Evolutionary conservation across 257 asterid species (phyloP).

Genomic region (Penstemon barbatus): DNA sequence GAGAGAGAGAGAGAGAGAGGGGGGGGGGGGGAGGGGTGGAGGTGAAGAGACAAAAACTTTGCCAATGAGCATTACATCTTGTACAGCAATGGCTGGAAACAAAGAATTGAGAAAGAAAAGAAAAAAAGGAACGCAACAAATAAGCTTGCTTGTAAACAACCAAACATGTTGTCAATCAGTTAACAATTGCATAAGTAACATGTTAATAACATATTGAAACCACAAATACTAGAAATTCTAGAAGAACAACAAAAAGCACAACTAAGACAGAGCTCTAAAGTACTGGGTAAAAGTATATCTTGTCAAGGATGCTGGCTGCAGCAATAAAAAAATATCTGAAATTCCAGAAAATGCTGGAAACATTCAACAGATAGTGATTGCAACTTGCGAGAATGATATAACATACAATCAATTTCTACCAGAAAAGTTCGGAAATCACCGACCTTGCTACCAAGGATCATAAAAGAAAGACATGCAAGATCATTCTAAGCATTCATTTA

Average conservation of each 20-base stretch:
- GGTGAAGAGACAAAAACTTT: too few relatives aligned
- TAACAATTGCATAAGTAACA: not conserved
- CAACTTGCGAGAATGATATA: not conserved
- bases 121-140: too few relatives aligned
- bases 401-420: not conserved
- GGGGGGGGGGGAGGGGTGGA: too few relatives aligned
- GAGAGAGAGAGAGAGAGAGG: too few relatives aligned
- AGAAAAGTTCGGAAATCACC: not conserved
- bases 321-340: not conserved
- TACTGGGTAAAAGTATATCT: constrained; percentile 2
- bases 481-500: not conserved
- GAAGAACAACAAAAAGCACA: too few relatives aligned
- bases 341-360: constrained; percentile 1
- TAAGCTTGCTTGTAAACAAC: not conserved
- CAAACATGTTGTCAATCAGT: not conserved
- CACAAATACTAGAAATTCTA: not conserved
- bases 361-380: not conserved
- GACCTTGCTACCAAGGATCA: not conserved
- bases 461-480: not conserved
- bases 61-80: too few relatives aligned
- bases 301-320: not conserved
- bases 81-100: not conserved
- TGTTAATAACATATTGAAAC: constrained; percentile 3
- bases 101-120: not conserved
- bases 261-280: not conserved